Evolutionary conservation across 164 flowering plant species (phyloP).

Genomic region (Nymphaea thermarum): DNA sequence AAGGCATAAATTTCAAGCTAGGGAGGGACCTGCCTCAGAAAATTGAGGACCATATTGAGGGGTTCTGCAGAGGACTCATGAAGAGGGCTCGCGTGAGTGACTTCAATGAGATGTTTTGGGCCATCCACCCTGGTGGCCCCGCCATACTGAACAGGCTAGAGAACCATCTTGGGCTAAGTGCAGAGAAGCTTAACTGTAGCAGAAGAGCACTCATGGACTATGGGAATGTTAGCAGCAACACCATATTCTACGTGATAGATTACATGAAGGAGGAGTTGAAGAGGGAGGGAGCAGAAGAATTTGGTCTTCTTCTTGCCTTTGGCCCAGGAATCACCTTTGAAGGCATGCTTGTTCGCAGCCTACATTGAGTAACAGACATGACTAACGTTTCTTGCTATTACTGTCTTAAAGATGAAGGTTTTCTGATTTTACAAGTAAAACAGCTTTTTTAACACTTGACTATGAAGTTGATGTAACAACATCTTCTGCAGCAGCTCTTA

Average conservation of each 20-base stretch:
- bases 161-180: constrained; percentile 20
- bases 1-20: constrained; percentile 56
- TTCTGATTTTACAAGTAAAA: no score
- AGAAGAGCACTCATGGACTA: constrained; percentile 57
- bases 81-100: constrained; percentile 17
- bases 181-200: constrained; percentile 41
- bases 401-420: no score
- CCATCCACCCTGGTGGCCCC: constrained; percentile 73
- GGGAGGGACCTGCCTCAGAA: constrained; percentile 61
- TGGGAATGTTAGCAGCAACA: constrained; percentile 65
- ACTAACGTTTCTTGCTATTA: no score
- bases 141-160: constrained; percentile 53
- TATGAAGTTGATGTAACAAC: no score
- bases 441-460: no score
- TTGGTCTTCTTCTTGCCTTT: constrained; percentile 61
- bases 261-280: constrained; percentile 46
- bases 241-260: constrained; percentile 52
- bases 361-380: constrained; percentile 5
- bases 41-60: constrained; percentile 57
- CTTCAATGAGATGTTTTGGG: constrained; percentile 58
- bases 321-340: constrained; percentile 74
- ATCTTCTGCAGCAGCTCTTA: no score
- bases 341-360: constrained; percentile 56
- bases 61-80: constrained; percentile 48
- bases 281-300: constrained; percentile 33